These are phyloP conservation scores for Wallacemonas sp. DNA, from an alignment of 208 protist species.

Conservation along the genomic window DNA sequence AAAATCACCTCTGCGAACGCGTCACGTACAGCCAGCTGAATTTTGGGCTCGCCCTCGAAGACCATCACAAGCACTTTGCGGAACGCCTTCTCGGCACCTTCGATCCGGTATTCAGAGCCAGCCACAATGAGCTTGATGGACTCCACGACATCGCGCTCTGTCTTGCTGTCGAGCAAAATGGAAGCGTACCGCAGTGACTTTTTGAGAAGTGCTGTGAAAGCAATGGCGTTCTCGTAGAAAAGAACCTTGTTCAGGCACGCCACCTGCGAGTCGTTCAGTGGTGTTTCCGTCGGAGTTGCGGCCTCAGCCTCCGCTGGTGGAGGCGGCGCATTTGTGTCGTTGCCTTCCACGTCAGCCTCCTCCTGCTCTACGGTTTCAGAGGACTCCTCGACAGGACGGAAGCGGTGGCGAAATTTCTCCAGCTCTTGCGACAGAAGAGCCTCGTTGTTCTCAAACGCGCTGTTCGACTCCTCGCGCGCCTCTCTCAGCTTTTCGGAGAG, in stretches of 20 bases:
- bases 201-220: constrained; percentile 69
- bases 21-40: constrained; percentile 88
- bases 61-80: constrained; percentile 85
- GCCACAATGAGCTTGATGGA: constrained; percentile 85
- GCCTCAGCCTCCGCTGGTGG: not conserved
- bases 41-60: constrained; percentile 86
- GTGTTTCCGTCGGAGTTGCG: not conserved
- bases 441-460: constrained; percentile 31
- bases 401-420: constrained; percentile 29
- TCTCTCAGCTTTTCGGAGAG: constrained; percentile 58
- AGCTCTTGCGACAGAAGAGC: constrained; percentile 31
- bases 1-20: constrained; percentile 89
- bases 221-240: constrained; percentile 77
- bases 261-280: constrained; percentile 54
- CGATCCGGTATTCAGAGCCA: constrained; percentile 75
- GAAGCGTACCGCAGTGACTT: constrained; percentile 65
- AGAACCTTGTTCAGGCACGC: constrained; percentile 58
- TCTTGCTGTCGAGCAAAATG: constrained; percentile 78
- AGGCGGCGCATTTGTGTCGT: not conserved
- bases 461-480: constrained; percentile 21
- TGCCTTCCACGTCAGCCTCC: constrained; percentile 9
- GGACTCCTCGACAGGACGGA: constrained; percentile 41
- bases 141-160: constrained; percentile 86
- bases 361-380: constrained; percentile 26
- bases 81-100: constrained; percentile 64